phyloP scores from a whole-genome alignment of 2,329 filamentous ascomycete genomes.

The Beauveria sp. region DNA sequence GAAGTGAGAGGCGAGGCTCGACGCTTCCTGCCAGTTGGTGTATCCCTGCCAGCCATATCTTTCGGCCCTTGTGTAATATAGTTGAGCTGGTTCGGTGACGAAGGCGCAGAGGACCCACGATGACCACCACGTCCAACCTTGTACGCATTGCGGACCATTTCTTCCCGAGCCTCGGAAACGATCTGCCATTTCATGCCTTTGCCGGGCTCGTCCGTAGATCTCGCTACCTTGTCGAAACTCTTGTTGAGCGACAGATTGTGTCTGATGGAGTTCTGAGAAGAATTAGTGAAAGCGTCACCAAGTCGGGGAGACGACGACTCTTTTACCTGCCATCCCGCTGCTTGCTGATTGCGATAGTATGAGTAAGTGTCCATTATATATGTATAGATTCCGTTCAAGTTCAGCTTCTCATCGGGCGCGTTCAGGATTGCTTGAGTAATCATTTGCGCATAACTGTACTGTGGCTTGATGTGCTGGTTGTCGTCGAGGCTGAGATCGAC shows the following conservation, averaged over 20 bases:
- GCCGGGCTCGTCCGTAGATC: constrained; percentile 88
- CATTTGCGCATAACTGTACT: constrained; percentile 92
- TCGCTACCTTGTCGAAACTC: constrained; percentile 85
- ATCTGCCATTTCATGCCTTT: constrained; percentile 99
- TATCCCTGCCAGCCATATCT: constrained; percentile 46
- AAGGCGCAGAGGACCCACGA: constrained; percentile 61
- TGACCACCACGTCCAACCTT: constrained; percentile 56
- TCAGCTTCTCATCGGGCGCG: constrained; percentile 79
- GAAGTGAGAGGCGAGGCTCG: constrained; percentile 48
- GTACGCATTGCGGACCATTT: constrained; percentile 71
- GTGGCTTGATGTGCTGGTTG: constrained; percentile 87
- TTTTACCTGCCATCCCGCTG: constrained; percentile 81
- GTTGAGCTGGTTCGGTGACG: constrained; percentile 55
- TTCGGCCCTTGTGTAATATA: constrained; percentile 53
- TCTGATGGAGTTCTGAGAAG: constrained; percentile 75
- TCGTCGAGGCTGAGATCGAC: constrained; percentile 76
- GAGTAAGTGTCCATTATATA: constrained; percentile 89
- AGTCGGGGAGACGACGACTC: constrained; percentile 18
- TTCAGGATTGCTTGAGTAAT: constrained; percentile 94
- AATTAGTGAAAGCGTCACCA: constrained; percentile 12
- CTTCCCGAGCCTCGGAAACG: constrained; percentile 72
- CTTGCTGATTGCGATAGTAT: constrained; percentile 76
- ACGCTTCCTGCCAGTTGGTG: constrained; percentile 46
- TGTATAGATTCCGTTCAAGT: constrained; percentile 84
- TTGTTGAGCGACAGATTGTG: constrained; percentile 96